Percentiles rank a stretch among this genome's conserved stretches.
phyloP scores from a whole-genome alignment of 2,329 filamentous ascomycete genomes.

The Botryosphaeria dothidea region DNA sequence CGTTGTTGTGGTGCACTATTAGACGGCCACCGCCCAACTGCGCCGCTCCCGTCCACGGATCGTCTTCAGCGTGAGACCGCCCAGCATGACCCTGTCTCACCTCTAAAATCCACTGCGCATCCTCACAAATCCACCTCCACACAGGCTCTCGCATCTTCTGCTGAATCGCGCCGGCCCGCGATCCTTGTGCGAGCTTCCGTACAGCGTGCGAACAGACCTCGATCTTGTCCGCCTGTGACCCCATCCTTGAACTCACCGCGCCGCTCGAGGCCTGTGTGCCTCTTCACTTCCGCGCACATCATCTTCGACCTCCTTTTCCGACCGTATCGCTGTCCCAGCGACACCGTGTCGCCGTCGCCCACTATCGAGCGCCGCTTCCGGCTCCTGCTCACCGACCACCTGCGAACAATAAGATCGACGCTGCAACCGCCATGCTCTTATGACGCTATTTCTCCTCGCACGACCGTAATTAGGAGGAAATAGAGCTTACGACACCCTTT shows the following conservation, averaged over 20 bases:
- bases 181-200: slow-evolving; percentile 14
- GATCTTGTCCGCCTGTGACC: background rate
- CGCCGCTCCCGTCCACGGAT: background rate
- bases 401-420: slow-evolving; percentile 7
- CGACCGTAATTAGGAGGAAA: slow-evolving; percentile 11
- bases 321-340: background rate
- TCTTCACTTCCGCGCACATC: background rate
- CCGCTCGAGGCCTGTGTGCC: background rate
- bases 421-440: slow-evolving; percentile 15
- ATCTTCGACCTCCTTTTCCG: slow-evolving; percentile 8
- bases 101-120: slow-evolving; percentile 11
- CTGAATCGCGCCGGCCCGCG: slow-evolving; percentile 17
- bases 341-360: background rate
- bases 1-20: background rate
- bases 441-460: slow-evolving; percentile 10
- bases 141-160: background rate
- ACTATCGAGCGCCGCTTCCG: background rate
- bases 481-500: slow-evolving; percentile 5
- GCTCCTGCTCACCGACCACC: background rate
- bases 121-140: slow-evolving; percentile 10
- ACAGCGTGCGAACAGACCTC: background rate
- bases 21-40: background rate
- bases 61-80: slow-evolving; percentile 10
- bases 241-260: background rate
- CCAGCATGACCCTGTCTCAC: slow-evolving; percentile 17